These are phyloP conservation scores for Botrytis medusae DNA, from an alignment of 2,329 filamentous ascomycete genomes.

Conservation along the genomic window DNA sequence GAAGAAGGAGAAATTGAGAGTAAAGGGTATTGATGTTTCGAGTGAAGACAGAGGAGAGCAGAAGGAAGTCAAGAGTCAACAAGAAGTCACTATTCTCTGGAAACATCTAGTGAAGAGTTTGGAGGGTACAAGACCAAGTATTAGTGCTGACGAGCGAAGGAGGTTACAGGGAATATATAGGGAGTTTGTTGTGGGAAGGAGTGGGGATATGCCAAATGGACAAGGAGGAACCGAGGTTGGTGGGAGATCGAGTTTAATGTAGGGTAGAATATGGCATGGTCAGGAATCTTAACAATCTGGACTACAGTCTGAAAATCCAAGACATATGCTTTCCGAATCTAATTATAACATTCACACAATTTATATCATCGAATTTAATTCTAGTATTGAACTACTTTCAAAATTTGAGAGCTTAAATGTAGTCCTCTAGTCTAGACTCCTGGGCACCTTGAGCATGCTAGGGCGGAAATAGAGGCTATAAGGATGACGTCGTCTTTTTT, in stretches of 20 bases:
- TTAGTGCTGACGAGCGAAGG: constrained; percentile 73
- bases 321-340: neutral
- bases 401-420: neutral
- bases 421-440: neutral
- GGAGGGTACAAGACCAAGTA: constrained; percentile 75
- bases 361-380: neutral
- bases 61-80: constrained; percentile 48
- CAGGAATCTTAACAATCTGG: neutral
- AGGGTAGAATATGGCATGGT: neutral
- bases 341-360: neutral
- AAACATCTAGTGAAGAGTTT: constrained; percentile 78
- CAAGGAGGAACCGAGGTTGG: constrained; percentile 91
- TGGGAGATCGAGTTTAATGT: constrained; percentile 88
- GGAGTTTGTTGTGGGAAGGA: constrained; percentile 90
- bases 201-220: constrained; percentile 92
- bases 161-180: constrained; percentile 79
- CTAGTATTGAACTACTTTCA: neutral
- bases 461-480: neutral
- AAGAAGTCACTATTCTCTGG: constrained; percentile 82
- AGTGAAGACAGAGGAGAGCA: constrained; percentile 30
- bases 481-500: neutral
- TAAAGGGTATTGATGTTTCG: constrained; percentile 30
- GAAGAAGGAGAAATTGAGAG: constrained; percentile 41
- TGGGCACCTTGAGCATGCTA: neutral
- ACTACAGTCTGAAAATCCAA: neutral